phyloP scores from a whole-genome alignment of 176 grass and related monocot species.

The Typha latifolia region DNA sequence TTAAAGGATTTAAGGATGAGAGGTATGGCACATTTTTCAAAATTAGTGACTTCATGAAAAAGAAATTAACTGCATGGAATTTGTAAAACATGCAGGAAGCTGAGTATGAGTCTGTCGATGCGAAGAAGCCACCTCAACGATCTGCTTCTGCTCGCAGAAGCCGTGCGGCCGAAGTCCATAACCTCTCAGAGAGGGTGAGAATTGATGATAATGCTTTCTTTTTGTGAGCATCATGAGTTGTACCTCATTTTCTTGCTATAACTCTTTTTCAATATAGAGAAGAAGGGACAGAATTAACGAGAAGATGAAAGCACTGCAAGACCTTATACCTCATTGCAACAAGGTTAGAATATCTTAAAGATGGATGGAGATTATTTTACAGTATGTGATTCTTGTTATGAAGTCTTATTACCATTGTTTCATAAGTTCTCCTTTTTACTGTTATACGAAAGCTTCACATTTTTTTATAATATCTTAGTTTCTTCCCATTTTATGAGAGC shows the following conservation, averaged over 20 bases:
- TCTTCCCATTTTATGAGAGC: too few relatives aligned
- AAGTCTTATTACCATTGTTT: neutral
- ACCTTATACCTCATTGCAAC: constrained; percentile 96
- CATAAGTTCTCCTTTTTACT: too few relatives aligned
- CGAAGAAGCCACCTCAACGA: constrained; percentile 36
- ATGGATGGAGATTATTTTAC: too few relatives aligned
- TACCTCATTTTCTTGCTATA: neutral
- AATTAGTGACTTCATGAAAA: neutral
- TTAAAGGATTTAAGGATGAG: neutral
- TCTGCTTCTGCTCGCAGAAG: constrained; percentile 42
- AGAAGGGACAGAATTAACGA: constrained; percentile 96
- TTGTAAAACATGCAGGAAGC: constrained; percentile 29
- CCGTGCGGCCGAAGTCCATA: constrained; percentile 89
- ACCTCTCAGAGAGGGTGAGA: constrained; percentile 83
- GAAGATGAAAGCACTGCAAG: constrained; percentile 92
- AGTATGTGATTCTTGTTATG: neutral
- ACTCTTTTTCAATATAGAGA: constrained; percentile 39
- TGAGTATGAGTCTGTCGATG: constrained; percentile 44
- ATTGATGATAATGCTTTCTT: constrained; percentile 6
- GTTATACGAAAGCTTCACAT: too few relatives aligned
- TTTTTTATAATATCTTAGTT: too few relatives aligned
- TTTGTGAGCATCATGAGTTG: neutral
- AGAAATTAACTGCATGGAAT: neutral
- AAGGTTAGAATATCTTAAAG: constrained; percentile 36
- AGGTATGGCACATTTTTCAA: neutral